phyloP scores from a whole-genome alignment of 306 rosid species.

The Lotus japonicus region DNA sequence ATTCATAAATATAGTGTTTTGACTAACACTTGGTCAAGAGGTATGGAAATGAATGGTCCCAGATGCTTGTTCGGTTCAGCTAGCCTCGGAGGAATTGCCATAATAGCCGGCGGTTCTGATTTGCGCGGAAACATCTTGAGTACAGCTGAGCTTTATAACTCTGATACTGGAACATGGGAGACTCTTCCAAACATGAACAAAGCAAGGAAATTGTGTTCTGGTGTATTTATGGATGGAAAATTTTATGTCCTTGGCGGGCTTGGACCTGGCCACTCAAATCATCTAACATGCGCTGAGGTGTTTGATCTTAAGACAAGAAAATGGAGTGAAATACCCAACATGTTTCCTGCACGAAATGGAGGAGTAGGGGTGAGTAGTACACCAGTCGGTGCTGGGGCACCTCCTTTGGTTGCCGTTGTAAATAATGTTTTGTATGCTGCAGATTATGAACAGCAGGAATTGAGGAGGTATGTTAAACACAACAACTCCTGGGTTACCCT shows the following conservation, averaged over 20 bases:
- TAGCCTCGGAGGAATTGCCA: slow-evolving; percentile 57
- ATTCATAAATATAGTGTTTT: slow-evolving; percentile 58
- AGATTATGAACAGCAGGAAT: slow-evolving; percentile 37
- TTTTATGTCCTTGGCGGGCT: slow-evolving; percentile 70
- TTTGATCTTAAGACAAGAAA: slow-evolving; percentile 40
- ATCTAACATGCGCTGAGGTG: slow-evolving; percentile 60
- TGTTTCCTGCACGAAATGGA: slow-evolving; percentile 43
- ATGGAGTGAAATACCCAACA: slow-evolving; percentile 64
- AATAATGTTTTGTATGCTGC: slow-evolving; percentile 65
- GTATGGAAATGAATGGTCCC: slow-evolving; percentile 47
- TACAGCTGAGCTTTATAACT: slow-evolving; percentile 71
- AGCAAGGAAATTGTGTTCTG: slow-evolving; percentile 63
- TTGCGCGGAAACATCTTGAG: slow-evolving; percentile 39
- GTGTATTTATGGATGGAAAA: slow-evolving; percentile 54
- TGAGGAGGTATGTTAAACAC: slow-evolving; percentile 46
- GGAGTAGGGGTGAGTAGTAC: slow-evolving; percentile 25
- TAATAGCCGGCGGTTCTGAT: slow-evolving; percentile 74
- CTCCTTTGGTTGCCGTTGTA: slow-evolving; percentile 86
- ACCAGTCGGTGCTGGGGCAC: slow-evolving; percentile 42
- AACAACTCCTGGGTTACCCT: slow-evolving; percentile 34
- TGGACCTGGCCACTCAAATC: slow-evolving; percentile 26
- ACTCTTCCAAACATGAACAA: slow-evolving; percentile 58
- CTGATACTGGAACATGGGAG: slow-evolving; percentile 55
- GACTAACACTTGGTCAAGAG: slow-evolving; percentile 57
- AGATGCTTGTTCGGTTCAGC: slow-evolving; percentile 76